These are phyloP conservation scores for Eutrema salsugineum DNA, from an alignment of 441 rosid species.

Conservation along the genomic window DNA sequence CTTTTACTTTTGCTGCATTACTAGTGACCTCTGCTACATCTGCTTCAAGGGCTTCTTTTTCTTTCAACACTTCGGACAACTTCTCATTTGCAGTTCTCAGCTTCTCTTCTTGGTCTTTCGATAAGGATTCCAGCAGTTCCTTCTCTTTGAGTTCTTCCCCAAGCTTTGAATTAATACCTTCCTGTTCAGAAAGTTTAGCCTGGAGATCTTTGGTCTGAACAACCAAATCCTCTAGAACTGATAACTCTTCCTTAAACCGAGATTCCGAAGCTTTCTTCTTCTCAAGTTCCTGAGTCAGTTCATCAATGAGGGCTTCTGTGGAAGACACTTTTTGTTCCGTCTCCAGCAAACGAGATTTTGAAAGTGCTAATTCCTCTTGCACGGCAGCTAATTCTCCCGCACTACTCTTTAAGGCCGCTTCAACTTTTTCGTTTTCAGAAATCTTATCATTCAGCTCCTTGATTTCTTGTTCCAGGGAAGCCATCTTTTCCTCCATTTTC, in stretches of 20 bases:
- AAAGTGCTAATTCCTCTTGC: constrained; percentile 62
- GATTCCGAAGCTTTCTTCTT: constrained; percentile 65
- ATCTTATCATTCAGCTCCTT: constrained; percentile 58
- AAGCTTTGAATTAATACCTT: constrained; percentile 34
- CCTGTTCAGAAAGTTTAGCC: constrained; percentile 53
- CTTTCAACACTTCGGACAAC: constrained; percentile 56
- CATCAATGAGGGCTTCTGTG: constrained; percentile 58
- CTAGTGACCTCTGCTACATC: constrained; percentile 48
- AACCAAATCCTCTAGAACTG: constrained; percentile 48
- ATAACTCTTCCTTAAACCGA: constrained; percentile 56
- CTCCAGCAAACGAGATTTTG: constrained; percentile 59
- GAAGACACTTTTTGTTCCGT: constrained; percentile 60
- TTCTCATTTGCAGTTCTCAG: constrained; percentile 56
- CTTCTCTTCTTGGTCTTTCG: constrained; percentile 65
- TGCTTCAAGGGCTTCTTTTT: constrained; percentile 60
- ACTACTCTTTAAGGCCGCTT: constrained; percentile 65
- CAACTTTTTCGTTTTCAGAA: constrained; percentile 66
- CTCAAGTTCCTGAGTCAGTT: constrained; percentile 59
- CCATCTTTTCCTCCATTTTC: constrained; percentile 63
- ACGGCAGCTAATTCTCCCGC: constrained; percentile 56
- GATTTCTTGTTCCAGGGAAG: constrained; percentile 64
- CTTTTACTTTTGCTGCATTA: constrained; percentile 44
- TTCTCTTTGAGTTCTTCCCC: constrained; percentile 55
- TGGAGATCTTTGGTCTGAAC: constrained; percentile 30
- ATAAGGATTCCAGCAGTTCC: constrained; percentile 45